Base-by-base conservation (phyloP, 2,329 filamentous ascomycete genomes). In the Hypoxylon sp. region DNA sequence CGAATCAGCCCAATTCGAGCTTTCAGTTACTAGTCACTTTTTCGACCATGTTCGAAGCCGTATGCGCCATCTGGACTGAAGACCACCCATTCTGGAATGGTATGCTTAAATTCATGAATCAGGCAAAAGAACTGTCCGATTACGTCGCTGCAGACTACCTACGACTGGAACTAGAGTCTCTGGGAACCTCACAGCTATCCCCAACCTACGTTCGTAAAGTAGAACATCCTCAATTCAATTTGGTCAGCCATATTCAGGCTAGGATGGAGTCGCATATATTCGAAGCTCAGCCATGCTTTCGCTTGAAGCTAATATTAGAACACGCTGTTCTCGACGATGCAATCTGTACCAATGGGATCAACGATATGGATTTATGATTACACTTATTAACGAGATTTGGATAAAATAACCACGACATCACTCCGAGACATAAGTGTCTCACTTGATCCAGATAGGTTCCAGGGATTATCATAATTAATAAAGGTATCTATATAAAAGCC, bases 111-210 rank as follows among this genome's bases (percentile, higher is more conserved):
- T 58, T 46, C 25, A 52, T 59, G 28, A 21, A 53, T 3, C 28
- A 11, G 4, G 32, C 34, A 2, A 52, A 21, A 3, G 60, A 58
- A 30, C 28, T 59, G 6, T 48, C 41, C 38, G 41, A 63, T 11
- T 63, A 63, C 19, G 30, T 58, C 11, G 45, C 55, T 19, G 28
- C 55, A 28, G 32, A 49, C 30, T 49, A 58, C 19, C 17, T 58
- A 49, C 19, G 45, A 36, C 0, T 28, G 5, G 5, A 58, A 11
- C 13, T 49, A 2, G 19, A 28, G 6, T 49, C 43, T 6, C 19
- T 32, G n/a, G n/a, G 19, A 2, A 4, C 3, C 14, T 32, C 53
- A 1, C 6, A 21, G 19, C 28, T 10, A 46, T 34, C 53, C 2
- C 10, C 53, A 10, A 5, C 30, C 21, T 28, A 46, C 10, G n/a